Percentiles rank a stretch among this genome's conserved stretches.
These are phyloP conservation scores for Kodamaea hsintzibuensis DNA, from an alignment of 805 yeast species.

Conservation along the genomic window DNA sequence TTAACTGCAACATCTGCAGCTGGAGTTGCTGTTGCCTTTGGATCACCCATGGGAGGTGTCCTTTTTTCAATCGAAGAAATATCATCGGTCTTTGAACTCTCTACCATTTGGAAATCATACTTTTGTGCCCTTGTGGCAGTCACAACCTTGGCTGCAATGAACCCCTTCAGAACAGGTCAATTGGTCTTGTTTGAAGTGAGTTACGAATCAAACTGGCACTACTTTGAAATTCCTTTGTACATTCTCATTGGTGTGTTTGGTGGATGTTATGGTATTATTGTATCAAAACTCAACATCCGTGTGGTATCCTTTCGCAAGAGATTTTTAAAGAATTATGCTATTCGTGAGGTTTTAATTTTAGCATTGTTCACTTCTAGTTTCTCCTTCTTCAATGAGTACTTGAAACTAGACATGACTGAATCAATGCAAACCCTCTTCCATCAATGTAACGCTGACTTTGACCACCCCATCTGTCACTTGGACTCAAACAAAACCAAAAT, in stretches of 20 bases:
- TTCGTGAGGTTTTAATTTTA: constrained; percentile 70
- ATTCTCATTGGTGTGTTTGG: constrained; percentile 84
- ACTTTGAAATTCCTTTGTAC: constrained; percentile 80
- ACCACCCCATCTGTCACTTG: constrained; percentile 41
- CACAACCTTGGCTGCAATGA: constrained; percentile 71
- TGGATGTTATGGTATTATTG: constrained; percentile 82
- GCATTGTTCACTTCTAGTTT: constrained; percentile 71
- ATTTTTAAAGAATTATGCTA: constrained; percentile 56
- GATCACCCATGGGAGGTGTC: constrained; percentile 96
- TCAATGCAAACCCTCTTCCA: constrained; percentile 87
- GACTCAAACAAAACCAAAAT: constrained; percentile 31
- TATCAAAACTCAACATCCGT: constrained; percentile 71
- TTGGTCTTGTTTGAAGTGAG: constrained; percentile 90
- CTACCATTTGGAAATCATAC: constrained; percentile 88
- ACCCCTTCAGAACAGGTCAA: constrained; percentile 95
- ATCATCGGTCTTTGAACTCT: constrained; percentile 66
- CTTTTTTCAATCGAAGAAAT: constrained; percentile 91
- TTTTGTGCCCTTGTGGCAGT: constrained; percentile 90
- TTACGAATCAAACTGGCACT: constrained; percentile 84
- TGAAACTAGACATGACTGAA: constrained; percentile 91
- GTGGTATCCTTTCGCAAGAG: constrained; percentile 77
- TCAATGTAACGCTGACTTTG: constrained; percentile 62
- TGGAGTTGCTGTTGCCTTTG: constrained; percentile 98
- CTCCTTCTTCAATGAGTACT: constrained; percentile 80
- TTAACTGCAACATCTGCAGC: constrained; percentile 93